phyloP scores from a whole-genome alignment of 192 early-diverging fungal genomes.

The Podochytrium sp. region DNA sequence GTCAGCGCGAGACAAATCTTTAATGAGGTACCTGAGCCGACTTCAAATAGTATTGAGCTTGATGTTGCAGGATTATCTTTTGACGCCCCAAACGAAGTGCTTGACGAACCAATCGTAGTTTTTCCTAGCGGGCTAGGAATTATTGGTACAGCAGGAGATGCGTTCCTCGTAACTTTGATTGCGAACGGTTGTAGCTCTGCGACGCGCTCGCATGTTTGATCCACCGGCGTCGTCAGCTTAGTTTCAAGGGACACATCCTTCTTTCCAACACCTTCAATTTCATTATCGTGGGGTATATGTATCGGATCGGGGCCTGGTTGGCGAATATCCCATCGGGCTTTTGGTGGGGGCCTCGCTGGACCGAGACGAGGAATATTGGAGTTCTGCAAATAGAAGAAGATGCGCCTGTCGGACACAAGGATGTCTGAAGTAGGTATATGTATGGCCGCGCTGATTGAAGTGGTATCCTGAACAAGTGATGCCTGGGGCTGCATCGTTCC shows the following conservation, averaged over 20 bases:
- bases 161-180: too few relatives aligned
- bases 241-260: not conserved
- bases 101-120: too few relatives aligned
- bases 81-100: too few relatives aligned
- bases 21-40: too few relatives aligned
- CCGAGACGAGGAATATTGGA: conserved; percentile 5
- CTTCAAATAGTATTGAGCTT: too few relatives aligned
- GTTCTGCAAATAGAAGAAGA: not conserved
- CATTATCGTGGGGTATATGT: not conserved
- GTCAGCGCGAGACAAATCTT: too few relatives aligned
- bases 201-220: too few relatives aligned
- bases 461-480: not conserved
- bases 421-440: not conserved
- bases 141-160: too few relatives aligned
- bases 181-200: too few relatives aligned
- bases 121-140: too few relatives aligned
- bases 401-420: not conserved
- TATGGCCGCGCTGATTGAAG: not conserved
- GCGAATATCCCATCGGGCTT: not conserved
- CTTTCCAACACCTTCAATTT: not conserved
- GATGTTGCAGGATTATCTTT: too few relatives aligned
- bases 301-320: not conserved
- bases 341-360: not conserved
- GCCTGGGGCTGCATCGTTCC: not conserved
- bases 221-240: not conserved